Evolutionary conservation across 164 flowering plant genomes (phyloP).

Genomic region (Pachysandra terminalis): DNA sequence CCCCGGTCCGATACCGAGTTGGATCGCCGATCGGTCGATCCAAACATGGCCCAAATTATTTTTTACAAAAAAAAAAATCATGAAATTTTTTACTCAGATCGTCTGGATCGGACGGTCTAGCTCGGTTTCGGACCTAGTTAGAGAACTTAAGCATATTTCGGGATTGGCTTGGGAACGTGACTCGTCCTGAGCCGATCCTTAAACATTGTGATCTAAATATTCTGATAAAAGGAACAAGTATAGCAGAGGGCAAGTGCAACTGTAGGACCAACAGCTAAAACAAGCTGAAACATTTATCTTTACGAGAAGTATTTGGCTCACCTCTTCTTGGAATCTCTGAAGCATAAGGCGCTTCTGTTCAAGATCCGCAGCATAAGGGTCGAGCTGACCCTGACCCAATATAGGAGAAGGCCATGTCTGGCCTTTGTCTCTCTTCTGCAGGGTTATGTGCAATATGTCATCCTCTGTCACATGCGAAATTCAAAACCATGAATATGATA

Average conservation of each 20-base stretch:
- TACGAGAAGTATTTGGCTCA: constrained; percentile 10
- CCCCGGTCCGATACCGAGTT: no score
- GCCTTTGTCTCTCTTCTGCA: constrained; percentile 93
- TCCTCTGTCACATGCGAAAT: constrained; percentile 55
- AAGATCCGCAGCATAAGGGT: constrained; percentile 65
- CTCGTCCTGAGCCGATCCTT: no score
- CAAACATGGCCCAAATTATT: no score
- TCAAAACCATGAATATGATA: background rate
- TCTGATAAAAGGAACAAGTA: background rate
- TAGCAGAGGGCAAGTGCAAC: background rate
- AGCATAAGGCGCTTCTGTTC: constrained; percentile 97
- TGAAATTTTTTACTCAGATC: no score
- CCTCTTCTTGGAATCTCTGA: constrained; percentile 96
- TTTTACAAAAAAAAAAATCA: no score
- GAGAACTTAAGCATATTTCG: no score
- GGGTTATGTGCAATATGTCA: constrained; percentile 73
- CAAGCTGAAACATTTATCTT: background rate
- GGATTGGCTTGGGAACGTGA: no score
- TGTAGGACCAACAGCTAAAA: background rate
- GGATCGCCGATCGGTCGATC: no score
- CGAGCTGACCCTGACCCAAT: constrained; percentile 78
- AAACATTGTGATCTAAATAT: background rate
- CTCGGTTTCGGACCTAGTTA: no score
- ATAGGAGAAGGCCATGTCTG: constrained; percentile 94
- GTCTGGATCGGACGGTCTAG: no score